Evolutionary conservation across 768 basidiomycete genomes (phyloP).

Genomic region (Fomitopsis serialis): DNA sequence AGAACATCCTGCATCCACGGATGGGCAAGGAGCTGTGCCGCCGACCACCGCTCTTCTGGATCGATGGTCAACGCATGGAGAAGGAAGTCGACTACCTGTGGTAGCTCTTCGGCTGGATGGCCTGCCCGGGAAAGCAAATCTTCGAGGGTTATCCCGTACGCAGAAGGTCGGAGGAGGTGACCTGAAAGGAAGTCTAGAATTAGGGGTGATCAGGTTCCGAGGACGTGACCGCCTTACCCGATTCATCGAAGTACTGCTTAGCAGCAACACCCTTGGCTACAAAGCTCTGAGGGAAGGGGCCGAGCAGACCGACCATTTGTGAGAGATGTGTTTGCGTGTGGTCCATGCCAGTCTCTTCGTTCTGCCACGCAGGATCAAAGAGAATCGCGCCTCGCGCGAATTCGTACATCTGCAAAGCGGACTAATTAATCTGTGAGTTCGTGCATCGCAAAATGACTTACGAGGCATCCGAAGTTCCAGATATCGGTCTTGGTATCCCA

Average conservation of each 20-base stretch:
- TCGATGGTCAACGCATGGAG: background rate
- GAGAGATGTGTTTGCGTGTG: background rate
- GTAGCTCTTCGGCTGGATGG: background rate
- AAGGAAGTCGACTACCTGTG: background rate
- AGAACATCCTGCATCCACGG: background rate
- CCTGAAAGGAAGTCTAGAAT: too few species aligned
- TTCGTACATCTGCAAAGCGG: slow-evolving; percentile 2
- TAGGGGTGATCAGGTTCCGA: too few species aligned
- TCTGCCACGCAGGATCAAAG: background rate
- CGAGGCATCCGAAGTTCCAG: slow-evolving; percentile 5
- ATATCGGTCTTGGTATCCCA: slow-evolving; percentile 4
- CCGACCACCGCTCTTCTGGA: background rate
- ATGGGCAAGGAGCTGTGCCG: background rate
- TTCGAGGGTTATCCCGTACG: background rate
- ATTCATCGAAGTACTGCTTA: background rate
- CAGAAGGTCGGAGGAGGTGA: background rate
- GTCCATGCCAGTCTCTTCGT: background rate
- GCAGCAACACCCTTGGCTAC: background rate
- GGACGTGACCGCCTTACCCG: too few species aligned
- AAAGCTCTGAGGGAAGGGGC: background rate
- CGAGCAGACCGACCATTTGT: background rate
- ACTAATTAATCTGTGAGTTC: background rate
- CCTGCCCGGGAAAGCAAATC: background rate
- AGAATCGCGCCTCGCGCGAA: background rate
- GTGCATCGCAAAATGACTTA: background rate